Conservation (phyloP, 2,329 filamentous ascomycete genomes). For the Talaromyces rugulosus region DNA sequence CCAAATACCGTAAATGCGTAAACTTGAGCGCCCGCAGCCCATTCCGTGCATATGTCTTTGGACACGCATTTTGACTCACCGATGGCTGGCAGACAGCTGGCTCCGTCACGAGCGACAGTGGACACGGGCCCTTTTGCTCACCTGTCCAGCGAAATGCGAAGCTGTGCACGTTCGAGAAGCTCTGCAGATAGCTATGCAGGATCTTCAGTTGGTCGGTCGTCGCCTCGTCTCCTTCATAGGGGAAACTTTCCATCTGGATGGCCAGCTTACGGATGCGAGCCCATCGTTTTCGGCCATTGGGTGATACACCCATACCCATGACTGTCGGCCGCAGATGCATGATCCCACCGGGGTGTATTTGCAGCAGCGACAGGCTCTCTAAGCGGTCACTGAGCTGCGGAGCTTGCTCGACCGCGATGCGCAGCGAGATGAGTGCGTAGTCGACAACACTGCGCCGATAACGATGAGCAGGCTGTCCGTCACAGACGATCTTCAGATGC, state of each 20-base stretch:
- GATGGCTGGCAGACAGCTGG: slow-evolving; percentile 58
- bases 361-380: slow-evolving; percentile 65
- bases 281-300: slow-evolving; percentile 70
- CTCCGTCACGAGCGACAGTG: slow-evolving; percentile 66
- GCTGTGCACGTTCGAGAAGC: slow-evolving; percentile 63
- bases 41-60: slow-evolving; percentile 31
- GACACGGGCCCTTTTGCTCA: slow-evolving; percentile 63
- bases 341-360: slow-evolving; percentile 70
- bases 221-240: slow-evolving; percentile 55
- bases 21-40: slow-evolving; percentile 59
- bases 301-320: slow-evolving; percentile 69
- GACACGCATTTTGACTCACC: slow-evolving; percentile 22
- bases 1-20: slow-evolving; percentile 62
- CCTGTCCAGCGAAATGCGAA: slow-evolving; percentile 76
- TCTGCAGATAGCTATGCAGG: slow-evolving; percentile 73
- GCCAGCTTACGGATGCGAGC: slow-evolving; percentile 69
- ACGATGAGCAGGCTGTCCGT: slow-evolving; percentile 64
- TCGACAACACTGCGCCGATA: slow-evolving; percentile 77
- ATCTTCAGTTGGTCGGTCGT: slow-evolving; percentile 67
- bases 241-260: slow-evolving; percentile 67
- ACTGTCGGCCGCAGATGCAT: slow-evolving; percentile 68
- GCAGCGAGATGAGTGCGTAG: slow-evolving; percentile 81
- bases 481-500: slow-evolving; percentile 72
- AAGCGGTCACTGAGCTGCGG: slow-evolving; percentile 56
- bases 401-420: slow-evolving; percentile 74